These are phyloP conservation scores for Aureobasidium sp. DNA, from an alignment of 2,329 filamentous ascomycete species.

Conservation along the genomic window DNA sequence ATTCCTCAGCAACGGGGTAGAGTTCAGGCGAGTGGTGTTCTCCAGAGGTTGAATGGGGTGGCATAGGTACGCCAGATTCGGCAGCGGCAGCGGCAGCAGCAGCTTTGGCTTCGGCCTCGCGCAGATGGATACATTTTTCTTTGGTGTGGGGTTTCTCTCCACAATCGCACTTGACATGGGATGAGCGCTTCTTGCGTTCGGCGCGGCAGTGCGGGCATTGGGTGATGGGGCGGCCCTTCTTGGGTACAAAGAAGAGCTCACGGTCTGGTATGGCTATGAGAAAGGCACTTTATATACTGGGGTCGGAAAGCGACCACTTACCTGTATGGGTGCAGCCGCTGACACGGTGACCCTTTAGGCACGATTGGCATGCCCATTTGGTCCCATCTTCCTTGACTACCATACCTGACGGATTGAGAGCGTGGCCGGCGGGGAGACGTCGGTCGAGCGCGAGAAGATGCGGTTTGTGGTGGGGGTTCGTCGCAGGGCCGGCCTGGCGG, in stretches of 20 bases:
- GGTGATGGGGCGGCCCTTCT: conserved; percentile 93
- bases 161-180: conserved; percentile 95
- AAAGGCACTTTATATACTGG: not conserved
- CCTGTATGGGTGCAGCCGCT: conserved; percentile 96
- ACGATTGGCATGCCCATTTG: conserved; percentile 97
- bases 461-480: not conserved
- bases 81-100: conserved; percentile 10
- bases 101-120: conserved; percentile 28
- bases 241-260: conserved; percentile 87
- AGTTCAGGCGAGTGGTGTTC: conserved; percentile 21
- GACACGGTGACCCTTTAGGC: conserved; percentile 95
- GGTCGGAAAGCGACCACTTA: conserved; percentile 43
- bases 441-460: not conserved
- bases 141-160: conserved; percentile 65
- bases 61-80: not conserved
- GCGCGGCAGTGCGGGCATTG: conserved; percentile 96
- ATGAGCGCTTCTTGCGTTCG: conserved; percentile 90
- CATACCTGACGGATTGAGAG: conserved; percentile 19
- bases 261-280: conserved; percentile 54
- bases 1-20: conserved; percentile 21
- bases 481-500: conserved; percentile 10
- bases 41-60: not conserved
- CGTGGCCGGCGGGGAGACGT: conserved; percentile 10
- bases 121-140: conserved; percentile 37
- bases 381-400: conserved; percentile 59